Conservation (phyloP, 257 asterid genomes). For the Gentiana straminea region DNA sequence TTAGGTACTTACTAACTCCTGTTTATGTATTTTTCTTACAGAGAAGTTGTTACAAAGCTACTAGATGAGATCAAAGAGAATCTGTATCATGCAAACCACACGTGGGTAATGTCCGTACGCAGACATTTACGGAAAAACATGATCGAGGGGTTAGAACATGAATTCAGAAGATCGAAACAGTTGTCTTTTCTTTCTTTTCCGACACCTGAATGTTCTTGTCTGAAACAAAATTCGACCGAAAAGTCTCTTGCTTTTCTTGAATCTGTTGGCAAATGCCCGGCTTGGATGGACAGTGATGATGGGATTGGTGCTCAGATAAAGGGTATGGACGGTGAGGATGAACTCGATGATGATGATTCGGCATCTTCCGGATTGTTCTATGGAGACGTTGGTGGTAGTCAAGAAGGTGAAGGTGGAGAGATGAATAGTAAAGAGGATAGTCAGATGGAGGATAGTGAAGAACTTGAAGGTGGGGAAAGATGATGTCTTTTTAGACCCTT, state of each 20-base stretch:
- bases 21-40: conserved; percentile 10
- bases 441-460: conserved; percentile 91
- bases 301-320: conserved; percentile 14
- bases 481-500: conserved; percentile 12
- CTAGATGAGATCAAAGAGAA: conserved; percentile 63
- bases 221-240: conserved; percentile 15
- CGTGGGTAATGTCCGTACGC: conserved; percentile 60
- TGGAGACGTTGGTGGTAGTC: conserved; percentile 31
- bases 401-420: conserved; percentile 47
- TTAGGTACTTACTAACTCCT: no score
- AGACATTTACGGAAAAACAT: conserved; percentile 48
- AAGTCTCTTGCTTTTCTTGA: conserved; percentile 29
- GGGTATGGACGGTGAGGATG: conserved; percentile 40
- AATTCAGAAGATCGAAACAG: conserved; percentile 34
- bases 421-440: conserved; percentile 58
- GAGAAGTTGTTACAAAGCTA: conserved; percentile 46
- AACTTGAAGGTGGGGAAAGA: conserved; percentile 86
- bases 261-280: conserved; percentile 46
- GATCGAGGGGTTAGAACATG: conserved; percentile 43
- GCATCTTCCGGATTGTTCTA: conserved; percentile 43
- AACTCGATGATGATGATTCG: conserved; percentile 49
- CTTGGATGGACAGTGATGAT: conserved; percentile 39
- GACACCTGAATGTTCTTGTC: conserved; percentile 75
- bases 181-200: conserved; percentile 75
- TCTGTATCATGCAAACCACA: conserved; percentile 68